Conservation (phyloP, 2,329 filamentous ascomycete genomes). For the Zymoseptoria ardabiliae region DNA sequence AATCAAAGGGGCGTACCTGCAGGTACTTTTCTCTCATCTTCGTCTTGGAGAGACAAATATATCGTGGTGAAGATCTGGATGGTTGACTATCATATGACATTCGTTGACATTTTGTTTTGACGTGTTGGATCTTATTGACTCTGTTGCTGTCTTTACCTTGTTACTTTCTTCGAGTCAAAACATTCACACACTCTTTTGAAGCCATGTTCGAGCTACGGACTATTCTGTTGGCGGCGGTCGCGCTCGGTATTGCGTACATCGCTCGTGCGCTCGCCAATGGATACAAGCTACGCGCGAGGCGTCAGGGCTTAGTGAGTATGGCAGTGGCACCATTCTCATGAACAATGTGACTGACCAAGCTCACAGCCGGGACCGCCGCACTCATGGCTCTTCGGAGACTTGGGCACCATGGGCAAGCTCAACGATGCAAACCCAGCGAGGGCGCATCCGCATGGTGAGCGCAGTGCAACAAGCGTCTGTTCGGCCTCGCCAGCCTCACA, state of each 20-base stretch:
- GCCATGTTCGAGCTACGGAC: not conserved
- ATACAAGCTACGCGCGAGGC: not conserved
- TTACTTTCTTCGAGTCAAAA: not conserved
- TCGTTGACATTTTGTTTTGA: no score
- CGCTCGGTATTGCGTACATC: not conserved
- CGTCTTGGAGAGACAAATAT: no score
- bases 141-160: not conserved
- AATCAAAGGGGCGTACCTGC: not conserved
- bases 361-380: constrained; percentile 15
- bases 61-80: no score
- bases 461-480: not conserved
- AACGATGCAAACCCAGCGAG: constrained; percentile 1
- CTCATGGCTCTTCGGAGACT: constrained; percentile 17
- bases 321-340: not conserved
- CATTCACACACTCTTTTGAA: not conserved
- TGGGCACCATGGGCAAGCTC: constrained; percentile 13
- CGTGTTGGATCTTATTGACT: no score
- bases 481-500: not conserved
- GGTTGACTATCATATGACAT: no score
- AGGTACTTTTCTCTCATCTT: not conserved
- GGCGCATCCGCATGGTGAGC: constrained; percentile 12
- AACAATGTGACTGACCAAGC: not conserved
- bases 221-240: not conserved
- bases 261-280: not conserved
- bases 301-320: not conserved